phyloP scores from a whole-genome alignment of 192 early-diverging fungal species.

The Spizellomyces sp. region DNA sequence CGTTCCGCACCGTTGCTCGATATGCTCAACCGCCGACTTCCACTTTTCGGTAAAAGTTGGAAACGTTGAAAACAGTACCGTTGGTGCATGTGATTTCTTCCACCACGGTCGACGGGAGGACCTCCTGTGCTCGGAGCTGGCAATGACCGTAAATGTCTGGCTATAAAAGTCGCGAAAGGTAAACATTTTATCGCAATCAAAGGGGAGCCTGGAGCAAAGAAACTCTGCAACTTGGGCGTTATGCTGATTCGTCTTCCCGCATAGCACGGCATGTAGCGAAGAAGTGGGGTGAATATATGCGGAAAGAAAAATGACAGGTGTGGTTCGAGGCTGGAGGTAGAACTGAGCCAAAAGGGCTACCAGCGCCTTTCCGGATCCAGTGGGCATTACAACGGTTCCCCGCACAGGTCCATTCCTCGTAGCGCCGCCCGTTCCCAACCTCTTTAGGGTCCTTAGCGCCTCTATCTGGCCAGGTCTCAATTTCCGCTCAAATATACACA shows the following conservation, averaged over 20 bases:
- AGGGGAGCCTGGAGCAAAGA: neutral
- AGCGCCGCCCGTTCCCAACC: no score
- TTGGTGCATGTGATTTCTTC: neutral
- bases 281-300: neutral
- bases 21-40: neutral
- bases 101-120: neutral
- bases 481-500: no score
- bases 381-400: conserved; percentile 13
- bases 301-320: neutral
- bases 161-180: conserved; percentile 4
- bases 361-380: conserved; percentile 9
- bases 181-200: neutral
- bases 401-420: neutral
- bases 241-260: neutral
- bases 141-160: neutral
- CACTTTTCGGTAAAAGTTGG: neutral
- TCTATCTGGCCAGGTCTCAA: no score
- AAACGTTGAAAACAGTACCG: neutral
- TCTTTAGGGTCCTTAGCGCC: no score
- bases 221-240: neutral
- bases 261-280: neutral
- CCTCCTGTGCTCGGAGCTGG: neutral
- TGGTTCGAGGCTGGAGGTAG: neutral
- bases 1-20: neutral
- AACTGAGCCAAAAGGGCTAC: conserved; percentile 2